phyloP scores from a whole-genome alignment of 352 stramenopile species.

The Phytophthora melonis region DNA sequence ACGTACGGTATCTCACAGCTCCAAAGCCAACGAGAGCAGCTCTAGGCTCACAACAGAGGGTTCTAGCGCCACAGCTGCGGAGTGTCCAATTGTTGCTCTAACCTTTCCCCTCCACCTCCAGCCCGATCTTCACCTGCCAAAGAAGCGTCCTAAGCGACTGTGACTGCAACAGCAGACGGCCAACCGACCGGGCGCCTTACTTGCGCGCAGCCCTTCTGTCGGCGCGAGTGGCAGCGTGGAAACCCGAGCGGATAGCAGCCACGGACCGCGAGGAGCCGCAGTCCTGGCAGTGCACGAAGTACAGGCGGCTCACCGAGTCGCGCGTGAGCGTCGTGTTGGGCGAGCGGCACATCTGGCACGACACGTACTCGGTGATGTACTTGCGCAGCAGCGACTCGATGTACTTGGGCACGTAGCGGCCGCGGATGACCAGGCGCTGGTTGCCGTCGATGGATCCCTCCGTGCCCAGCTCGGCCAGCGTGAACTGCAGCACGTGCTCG shows the following conservation, averaged over 20 bases:
- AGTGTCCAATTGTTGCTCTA: constrained; percentile 42
- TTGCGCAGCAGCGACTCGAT: constrained; percentile 99
- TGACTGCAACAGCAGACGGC: constrained; percentile 2
- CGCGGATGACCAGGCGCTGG: constrained; percentile 98
- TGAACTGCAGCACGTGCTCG: constrained; percentile 99
- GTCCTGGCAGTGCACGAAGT: constrained; percentile 99
- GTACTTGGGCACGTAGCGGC: constrained; percentile 98
- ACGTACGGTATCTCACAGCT: constrained; percentile 25
- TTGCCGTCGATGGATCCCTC: constrained; percentile 99
- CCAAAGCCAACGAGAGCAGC: constrained; percentile 26
- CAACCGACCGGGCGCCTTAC: constrained; percentile 42
- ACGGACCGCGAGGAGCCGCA: constrained; percentile 97
- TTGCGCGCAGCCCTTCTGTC: constrained; percentile 88
- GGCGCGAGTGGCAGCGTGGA: constrained; percentile 95
- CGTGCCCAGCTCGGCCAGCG: constrained; percentile 99
- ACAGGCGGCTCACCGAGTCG: constrained; percentile 96
- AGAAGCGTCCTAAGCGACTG: constrained; percentile 21
- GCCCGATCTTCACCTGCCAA: constrained; percentile 3
- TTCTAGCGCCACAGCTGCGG: constrained; percentile 29
- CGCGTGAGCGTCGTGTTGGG: constrained; percentile 98
- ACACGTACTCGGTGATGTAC: constrained; percentile 99
- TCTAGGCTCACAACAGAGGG: constrained; percentile 24
- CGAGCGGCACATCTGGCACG: constrained; percentile 99
- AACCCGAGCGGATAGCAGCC: constrained; percentile 97
- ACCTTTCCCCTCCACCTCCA: constrained; percentile 14